A percentile compares a stretch with the other conserved stretches of the same genome.
These are phyloP conservation scores for Solanum clarkiae DNA, from an alignment of 257 asterid species.

Conservation along the genomic window DNA sequence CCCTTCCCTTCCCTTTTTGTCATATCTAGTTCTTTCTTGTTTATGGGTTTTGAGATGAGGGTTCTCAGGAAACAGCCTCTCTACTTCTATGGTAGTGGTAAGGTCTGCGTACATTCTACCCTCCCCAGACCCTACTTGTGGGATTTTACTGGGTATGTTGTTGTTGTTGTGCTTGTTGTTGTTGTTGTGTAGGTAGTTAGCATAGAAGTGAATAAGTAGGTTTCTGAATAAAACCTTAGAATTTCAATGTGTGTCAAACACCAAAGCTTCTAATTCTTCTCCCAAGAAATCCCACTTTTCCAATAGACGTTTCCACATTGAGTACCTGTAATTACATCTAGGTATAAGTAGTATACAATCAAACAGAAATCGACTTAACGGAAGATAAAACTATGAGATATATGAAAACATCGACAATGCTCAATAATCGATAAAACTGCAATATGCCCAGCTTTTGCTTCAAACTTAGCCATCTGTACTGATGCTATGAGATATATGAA, in stretches of 20 bases:
- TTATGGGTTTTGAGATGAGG: too few relatives aligned
- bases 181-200: constrained; percentile 24
- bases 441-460: neutral
- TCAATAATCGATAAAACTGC: neutral
- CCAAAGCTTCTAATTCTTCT: constrained; percentile 58
- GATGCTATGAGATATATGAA: neutral
- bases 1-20: too few relatives aligned
- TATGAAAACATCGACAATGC: neutral
- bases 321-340: constrained; percentile 35
- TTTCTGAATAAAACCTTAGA: constrained; percentile 49
- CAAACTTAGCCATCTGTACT: neutral
- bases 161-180: too few relatives aligned
- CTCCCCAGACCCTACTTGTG: too few relatives aligned
- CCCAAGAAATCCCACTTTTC: constrained; percentile 81
- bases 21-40: too few relatives aligned
- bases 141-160: too few relatives aligned
- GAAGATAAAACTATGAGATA: neutral
- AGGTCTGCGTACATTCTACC: too few relatives aligned
- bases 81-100: too few relatives aligned
- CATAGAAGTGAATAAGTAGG: constrained; percentile 37
- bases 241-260: constrained; percentile 89
- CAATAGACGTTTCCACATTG: constrained; percentile 87
- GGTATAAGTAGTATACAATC: neutral
- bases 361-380: neutral
- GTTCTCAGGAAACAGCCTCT: too few relatives aligned